Evolutionary conservation across 441 rosid species (phyloP).

Genomic region (Populus tomentosa): DNA sequence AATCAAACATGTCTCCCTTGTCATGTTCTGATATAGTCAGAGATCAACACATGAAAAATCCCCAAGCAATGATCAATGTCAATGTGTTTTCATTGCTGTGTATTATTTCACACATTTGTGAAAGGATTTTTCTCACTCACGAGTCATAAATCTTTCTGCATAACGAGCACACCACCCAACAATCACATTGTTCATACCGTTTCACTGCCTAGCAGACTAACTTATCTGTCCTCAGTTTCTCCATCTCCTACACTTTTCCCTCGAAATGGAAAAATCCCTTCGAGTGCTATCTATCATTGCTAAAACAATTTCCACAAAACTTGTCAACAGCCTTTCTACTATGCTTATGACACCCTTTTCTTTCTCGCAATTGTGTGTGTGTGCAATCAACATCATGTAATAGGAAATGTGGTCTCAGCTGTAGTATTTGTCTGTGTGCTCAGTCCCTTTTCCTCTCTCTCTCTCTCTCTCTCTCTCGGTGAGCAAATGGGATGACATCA

Average conservation of each 20-base stretch:
- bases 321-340: neutral
- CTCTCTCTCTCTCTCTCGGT: neutral
- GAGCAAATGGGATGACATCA: constrained; percentile 18
- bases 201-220: too few species aligned
- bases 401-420: too few species aligned
- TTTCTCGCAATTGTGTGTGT: neutral
- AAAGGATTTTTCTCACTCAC: too few species aligned
- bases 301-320: neutral
- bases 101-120: too few species aligned
- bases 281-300: neutral
- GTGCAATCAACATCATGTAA: constrained; percentile 14
- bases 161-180: too few species aligned
- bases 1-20: neutral
- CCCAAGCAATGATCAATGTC: too few species aligned
- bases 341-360: neutral
- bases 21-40: too few species aligned
- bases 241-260: neutral
- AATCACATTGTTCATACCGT: too few species aligned
- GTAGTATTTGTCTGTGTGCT: neutral
- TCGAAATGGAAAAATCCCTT: neutral
- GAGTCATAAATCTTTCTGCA: too few species aligned
- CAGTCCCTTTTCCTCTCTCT: neutral
- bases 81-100: too few species aligned
- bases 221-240: neutral
- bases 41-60: too few species aligned